Evolutionary conservation across 208 protist species (phyloP).

Genomic region (Trypanosoma rangeli): DNA sequence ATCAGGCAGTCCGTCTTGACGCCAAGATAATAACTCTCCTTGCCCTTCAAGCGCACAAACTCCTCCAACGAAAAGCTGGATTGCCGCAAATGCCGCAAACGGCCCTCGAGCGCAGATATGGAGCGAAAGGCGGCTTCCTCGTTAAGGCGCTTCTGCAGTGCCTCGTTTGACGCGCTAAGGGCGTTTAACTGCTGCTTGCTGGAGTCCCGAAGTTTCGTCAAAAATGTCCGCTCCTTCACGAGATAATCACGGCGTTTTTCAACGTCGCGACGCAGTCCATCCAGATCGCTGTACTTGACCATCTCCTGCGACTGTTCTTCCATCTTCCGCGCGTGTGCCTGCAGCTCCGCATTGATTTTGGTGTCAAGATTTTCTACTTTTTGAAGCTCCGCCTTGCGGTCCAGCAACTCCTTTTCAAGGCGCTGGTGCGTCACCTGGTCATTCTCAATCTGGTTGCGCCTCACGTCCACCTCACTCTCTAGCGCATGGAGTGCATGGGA

Average conservation of each 20-base stretch:
- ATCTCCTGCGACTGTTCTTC: constrained; percentile 80
- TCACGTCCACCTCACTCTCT: constrained; percentile 76
- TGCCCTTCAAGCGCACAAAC: constrained; percentile 87
- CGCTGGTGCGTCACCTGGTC: constrained; percentile 84
- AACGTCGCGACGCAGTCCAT: constrained; percentile 58
- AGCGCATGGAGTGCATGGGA: constrained; percentile 67
- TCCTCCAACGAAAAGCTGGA: constrained; percentile 86
- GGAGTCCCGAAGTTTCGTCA: constrained; percentile 66
- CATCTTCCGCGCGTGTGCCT: constrained; percentile 76
- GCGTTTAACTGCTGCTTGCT: constrained; percentile 72
- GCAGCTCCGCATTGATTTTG: constrained; percentile 89
- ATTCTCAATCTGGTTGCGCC: constrained; percentile 75
- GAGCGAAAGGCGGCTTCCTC: constrained; percentile 52
- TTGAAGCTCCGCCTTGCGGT: constrained; percentile 85
- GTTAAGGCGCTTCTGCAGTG: constrained; percentile 49
- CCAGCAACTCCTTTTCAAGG: constrained; percentile 87
- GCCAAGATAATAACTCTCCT: constrained; percentile 83
- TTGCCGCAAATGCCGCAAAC: constrained; percentile 85
- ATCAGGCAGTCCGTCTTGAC: constrained; percentile 86
- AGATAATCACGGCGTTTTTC: constrained; percentile 63
- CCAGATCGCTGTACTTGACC: constrained; percentile 76
- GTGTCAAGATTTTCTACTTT: constrained; percentile 86
- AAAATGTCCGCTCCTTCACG: constrained; percentile 47
- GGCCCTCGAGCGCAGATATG: constrained; percentile 78
- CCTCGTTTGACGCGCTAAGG: constrained; percentile 56